phyloP scores from a whole-genome alignment of 192 early-diverging fungal genomes.

The Obelidium mucronatum region DNA sequence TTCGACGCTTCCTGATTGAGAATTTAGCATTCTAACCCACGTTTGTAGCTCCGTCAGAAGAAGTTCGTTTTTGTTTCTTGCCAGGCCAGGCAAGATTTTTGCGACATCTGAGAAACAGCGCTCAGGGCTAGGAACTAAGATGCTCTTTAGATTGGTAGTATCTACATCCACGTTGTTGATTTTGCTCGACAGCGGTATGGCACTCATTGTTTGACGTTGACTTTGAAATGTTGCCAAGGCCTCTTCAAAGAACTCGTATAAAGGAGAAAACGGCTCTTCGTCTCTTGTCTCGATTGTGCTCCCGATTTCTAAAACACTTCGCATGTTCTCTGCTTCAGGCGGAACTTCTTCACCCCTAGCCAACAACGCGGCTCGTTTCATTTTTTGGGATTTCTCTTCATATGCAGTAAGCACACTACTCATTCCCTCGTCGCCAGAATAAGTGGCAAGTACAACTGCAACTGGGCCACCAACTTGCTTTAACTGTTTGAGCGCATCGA shows the following conservation, averaged over 20 bases:
- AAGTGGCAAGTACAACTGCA: conserved; percentile 43
- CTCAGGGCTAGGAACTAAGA: conserved; percentile 66
- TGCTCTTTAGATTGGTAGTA: conserved; percentile 58
- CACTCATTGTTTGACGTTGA: conserved; percentile 57
- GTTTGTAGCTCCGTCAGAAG: conserved; percentile 64
- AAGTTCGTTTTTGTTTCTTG: conserved; percentile 67
- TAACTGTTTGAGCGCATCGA: conserved; percentile 49
- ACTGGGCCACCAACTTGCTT: conserved; percentile 45
- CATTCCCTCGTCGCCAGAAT: conserved; percentile 39
- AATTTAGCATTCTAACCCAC: conserved; percentile 63
- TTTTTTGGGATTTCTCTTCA: conserved; percentile 7
- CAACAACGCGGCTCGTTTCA: conserved; percentile 14
- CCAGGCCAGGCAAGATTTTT: conserved; percentile 58
- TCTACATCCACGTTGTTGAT: conserved; percentile 66
- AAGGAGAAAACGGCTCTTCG: conserved; percentile 37
- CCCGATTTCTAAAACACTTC: conserved; percentile 45
- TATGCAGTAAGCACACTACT: conserved; percentile 12
- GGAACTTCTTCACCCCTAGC: conserved; percentile 17
- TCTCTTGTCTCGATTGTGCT: conserved; percentile 32
- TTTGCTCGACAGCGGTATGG: conserved; percentile 43
- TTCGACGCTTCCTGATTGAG: conserved; percentile 61
- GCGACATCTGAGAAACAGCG: conserved; percentile 66
- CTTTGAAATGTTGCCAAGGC: conserved; percentile 51
- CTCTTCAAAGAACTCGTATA: conserved; percentile 62
- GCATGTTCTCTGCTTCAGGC: neutral